Conservation (phyloP, 2,329 filamentous ascomycete species). For the Pyricularia pennisetigena region DNA sequence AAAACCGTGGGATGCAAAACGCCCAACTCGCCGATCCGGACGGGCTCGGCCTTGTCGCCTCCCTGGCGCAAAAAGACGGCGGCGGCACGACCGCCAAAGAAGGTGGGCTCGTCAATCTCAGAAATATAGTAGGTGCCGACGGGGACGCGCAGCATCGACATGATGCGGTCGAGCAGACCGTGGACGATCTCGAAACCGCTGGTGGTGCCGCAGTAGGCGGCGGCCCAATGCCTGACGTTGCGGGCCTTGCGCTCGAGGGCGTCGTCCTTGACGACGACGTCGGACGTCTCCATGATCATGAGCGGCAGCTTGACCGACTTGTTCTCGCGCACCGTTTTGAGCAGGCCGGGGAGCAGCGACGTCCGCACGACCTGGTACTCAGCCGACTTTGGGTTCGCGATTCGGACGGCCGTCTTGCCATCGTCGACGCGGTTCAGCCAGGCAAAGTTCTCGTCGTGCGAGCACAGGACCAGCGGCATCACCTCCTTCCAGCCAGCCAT, state of each 20-base stretch:
- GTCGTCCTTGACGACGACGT: conserved; percentile 86
- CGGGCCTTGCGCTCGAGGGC: conserved; percentile 64
- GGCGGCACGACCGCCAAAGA: conserved; percentile 83
- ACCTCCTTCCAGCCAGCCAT: conserved; percentile 97
- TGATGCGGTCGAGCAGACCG: conserved; percentile 81
- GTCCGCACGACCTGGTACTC: conserved; percentile 94
- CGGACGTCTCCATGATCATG: conserved; percentile 84
- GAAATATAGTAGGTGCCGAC: conserved; percentile 72
- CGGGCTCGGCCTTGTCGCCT: conserved; percentile 52
- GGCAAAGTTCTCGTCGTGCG: conserved; percentile 94
- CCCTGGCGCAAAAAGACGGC: conserved; percentile 62
- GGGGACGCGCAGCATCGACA: conserved; percentile 75
- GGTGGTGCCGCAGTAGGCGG: conserved; percentile 88
- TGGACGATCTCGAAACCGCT: conserved; percentile 95
- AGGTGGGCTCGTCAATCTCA: conserved; percentile 81
- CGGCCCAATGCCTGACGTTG: conserved; percentile 94
- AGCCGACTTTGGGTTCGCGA: conserved; percentile 85
- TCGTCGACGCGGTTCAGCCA: conserved; percentile 90
- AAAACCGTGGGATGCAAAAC: conserved; percentile 89
- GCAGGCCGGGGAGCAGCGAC: conserved; percentile 71
- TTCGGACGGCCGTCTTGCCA: conserved; percentile 69
- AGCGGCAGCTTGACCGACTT: conserved; percentile 81
- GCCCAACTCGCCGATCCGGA: conserved; percentile 80
- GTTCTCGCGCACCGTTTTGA: conserved; percentile 93
- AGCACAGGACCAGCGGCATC: conserved; percentile 92